Evolutionary conservation across 1,284 basidiomycete genomes (phyloP).

Genomic region (Kwoniella shivajii): DNA sequence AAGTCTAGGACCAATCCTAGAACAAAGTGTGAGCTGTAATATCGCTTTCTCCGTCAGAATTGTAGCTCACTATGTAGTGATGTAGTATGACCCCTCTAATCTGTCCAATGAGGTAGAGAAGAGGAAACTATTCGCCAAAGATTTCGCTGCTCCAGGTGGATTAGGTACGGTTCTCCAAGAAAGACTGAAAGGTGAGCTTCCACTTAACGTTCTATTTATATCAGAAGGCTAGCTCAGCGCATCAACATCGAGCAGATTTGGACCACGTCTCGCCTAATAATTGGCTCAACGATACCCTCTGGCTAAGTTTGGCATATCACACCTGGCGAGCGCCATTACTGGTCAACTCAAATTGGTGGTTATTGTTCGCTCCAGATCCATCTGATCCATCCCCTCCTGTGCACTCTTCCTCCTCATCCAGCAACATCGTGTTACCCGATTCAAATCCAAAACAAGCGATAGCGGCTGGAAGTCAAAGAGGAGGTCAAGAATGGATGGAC

Average conservation of each 20-base stretch:
- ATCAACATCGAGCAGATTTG: slow-evolving; percentile 66
- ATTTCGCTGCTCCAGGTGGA: slow-evolving; percentile 67
- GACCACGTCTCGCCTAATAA: slow-evolving; percentile 84
- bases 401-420: slow-evolving; percentile 19
- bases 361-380: slow-evolving; percentile 68
- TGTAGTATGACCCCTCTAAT: slow-evolving; percentile 59
- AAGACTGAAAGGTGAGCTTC: slow-evolving; percentile 71
- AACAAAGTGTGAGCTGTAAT: slow-evolving; percentile 64
- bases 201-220: neutral
- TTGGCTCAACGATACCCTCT: slow-evolving; percentile 95
- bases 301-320: slow-evolving; percentile 87
- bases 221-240: neutral
- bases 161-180: slow-evolving; percentile 75
- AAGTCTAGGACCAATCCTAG: slow-evolving; percentile 76
- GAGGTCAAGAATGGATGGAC: slow-evolving; percentile 58
- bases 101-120: slow-evolving; percentile 64
- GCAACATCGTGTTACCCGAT: slow-evolving; percentile 14
- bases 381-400: slow-evolving; percentile 52
- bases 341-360: slow-evolving; percentile 97
- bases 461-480: slow-evolving; percentile 33
- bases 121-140: slow-evolving; percentile 66
- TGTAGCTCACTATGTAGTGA: slow-evolving; percentile 14
- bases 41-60: neutral
- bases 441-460: slow-evolving; percentile 28
- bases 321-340: slow-evolving; percentile 85